Conservation (phyloP, 805 yeast species). For the Kurtzmaniella cleridarum region DNA sequence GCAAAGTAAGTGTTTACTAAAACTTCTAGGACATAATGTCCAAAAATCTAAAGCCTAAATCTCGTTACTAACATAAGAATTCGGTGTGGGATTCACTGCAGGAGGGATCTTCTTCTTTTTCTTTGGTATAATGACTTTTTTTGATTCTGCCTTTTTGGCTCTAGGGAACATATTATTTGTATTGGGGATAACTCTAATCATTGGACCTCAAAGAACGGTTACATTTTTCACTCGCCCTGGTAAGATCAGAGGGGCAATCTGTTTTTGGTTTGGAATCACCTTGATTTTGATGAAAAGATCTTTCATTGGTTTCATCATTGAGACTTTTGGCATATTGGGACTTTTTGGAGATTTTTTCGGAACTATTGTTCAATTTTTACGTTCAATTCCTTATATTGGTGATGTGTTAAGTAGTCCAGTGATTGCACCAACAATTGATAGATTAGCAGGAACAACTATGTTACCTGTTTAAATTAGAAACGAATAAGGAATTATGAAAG, state of each 20-base stretch:
- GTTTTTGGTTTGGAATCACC: constrained; percentile 69
- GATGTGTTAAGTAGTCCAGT: constrained; percentile 75
- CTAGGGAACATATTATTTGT: constrained; percentile 79
- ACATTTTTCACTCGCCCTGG: constrained; percentile 81
- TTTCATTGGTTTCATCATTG: constrained; percentile 79
- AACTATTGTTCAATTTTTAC: constrained; percentile 76
- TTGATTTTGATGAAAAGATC: constrained; percentile 73
- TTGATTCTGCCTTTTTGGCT: constrained; percentile 84
- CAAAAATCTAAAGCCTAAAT: background rate
- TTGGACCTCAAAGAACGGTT: constrained; percentile 81
- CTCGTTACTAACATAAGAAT: constrained; percentile 46
- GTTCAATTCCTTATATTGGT: constrained; percentile 86
- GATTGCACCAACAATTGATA: constrained; percentile 63
- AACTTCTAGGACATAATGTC: background rate
- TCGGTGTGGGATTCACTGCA: constrained; percentile 90
- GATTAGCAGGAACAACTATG: constrained; percentile 38
- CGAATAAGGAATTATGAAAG: too few relatives aligned
- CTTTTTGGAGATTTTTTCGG: constrained; percentile 93
- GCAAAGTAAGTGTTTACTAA: constrained; percentile 50
- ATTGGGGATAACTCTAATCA: constrained; percentile 78
- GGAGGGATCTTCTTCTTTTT: constrained; percentile 75
- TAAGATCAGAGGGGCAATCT: constrained; percentile 80
- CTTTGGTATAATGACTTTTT: constrained; percentile 78
- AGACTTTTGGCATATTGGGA: constrained; percentile 83
- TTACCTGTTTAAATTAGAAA: constrained; percentile 26